These are phyloP conservation scores for Tulasnella sp. DNA, from an alignment of 768 basidiomycete species.

Conservation along the genomic window DNA sequence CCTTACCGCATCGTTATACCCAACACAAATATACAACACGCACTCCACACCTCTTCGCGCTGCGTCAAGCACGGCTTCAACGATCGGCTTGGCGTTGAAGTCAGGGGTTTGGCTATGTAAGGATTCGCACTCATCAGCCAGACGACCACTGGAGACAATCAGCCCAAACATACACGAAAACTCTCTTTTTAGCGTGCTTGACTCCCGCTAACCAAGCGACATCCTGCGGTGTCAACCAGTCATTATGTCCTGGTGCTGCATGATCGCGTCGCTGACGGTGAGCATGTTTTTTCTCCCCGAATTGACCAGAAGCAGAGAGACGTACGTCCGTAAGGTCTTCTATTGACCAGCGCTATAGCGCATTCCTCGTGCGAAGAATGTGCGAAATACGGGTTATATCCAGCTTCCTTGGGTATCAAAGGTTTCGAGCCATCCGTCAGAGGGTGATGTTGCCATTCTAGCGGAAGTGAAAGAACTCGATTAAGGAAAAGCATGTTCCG, in stretches of 20 bases:
- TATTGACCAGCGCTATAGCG: slow-evolving; percentile 60
- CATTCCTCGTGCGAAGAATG: slow-evolving; percentile 50
- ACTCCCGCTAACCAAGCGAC: slow-evolving; percentile 61
- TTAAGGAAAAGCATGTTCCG: neutral
- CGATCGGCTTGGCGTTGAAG: slow-evolving; percentile 57
- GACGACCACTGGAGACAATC: neutral
- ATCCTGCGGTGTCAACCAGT: slow-evolving; percentile 44
- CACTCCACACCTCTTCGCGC: slow-evolving; percentile 54
- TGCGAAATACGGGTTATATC: slow-evolving; percentile 54
- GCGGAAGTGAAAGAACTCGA: neutral
- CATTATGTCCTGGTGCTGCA: slow-evolving; percentile 36
- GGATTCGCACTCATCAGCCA: neutral
- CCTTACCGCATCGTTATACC: slow-evolving; percentile 34
- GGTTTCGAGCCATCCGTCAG: neutral
- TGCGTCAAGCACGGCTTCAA: slow-evolving; percentile 51
- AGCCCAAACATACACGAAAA: slow-evolving; percentile 48
- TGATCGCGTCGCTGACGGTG: slow-evolving; percentile 33
- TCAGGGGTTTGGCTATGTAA: slow-evolving; percentile 57
- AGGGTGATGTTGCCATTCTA: neutral
- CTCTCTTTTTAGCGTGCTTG: slow-evolving; percentile 47
- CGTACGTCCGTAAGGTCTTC: slow-evolving; percentile 49
- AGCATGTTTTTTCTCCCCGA: no score
- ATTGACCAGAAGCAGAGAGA: neutral
- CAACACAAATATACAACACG: slow-evolving; percentile 53
- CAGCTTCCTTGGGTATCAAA: slow-evolving; percentile 31